Evolutionary conservation across 139 green algal species (phyloP), one percentile per base, ranked within the genome.

Genomic region (Micromonas commoda): DNA sequence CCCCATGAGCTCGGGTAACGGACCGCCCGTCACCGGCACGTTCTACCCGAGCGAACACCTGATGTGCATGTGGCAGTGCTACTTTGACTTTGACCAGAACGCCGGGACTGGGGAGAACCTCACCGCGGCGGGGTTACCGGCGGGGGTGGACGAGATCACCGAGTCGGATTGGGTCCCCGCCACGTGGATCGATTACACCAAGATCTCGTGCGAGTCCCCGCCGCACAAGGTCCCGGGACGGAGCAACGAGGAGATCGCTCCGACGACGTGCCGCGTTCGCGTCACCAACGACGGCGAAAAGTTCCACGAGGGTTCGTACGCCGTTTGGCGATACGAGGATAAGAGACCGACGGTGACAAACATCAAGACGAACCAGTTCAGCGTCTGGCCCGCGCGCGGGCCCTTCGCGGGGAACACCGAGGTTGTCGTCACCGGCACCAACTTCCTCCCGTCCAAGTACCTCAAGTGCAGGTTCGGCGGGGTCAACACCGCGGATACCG

Each of bases 381-480:
- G 31, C 5, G 73, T 79, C 13, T 79, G 73, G 73, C 54, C 54
- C 29, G 73, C 73, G 57, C 54, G 73, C 60, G 73, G 73, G 60
- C 73, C 73, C 29, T 79, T 79, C 32, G 21, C 24, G 21, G 73
- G 73, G 2, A 79, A 79, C 32, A 79, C 73, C 57, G 73, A 79
- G 57, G 73, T 79, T 4, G 60, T 37, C 29, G 31, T 79, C 54
- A 79, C 35, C 60, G 73, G 73, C 29, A 79, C 35, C n/a, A 72
- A 79, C 32, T 79, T 79, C 57, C 57, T 79, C 3, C 73, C 73
- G 3, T 63, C 26, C 23, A 71, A 60, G 35, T 79, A 79, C 61
- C 28, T 79, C 54, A 79, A 71, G 29, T 79, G 73, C 57, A 67
- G 52, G 23, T 79, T 79, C 26, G 73, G 73, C 16, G 73, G 73